Conservation (phyloP, 371 early-diverging fungal species). For the Circinella umbellata region DNA sequence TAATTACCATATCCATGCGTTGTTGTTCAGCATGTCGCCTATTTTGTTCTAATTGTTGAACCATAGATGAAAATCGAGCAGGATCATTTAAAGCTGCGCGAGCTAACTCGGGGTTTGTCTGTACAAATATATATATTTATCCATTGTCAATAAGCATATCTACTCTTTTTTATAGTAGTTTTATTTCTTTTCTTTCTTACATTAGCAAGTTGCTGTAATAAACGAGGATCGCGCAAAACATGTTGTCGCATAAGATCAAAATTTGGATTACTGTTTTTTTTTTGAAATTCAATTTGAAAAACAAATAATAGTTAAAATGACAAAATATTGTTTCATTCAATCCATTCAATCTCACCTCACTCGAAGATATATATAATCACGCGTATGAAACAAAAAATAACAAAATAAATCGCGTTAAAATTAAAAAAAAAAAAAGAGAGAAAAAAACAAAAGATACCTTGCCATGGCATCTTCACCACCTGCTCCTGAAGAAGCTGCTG, state of each 20-base stretch:
- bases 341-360: no score
- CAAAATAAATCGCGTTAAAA: neutral
- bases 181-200: slow-evolving; percentile 32
- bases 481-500: neutral
- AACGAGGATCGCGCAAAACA: slow-evolving; percentile 68
- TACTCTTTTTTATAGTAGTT: neutral
- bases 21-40: slow-evolving; percentile 61
- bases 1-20: slow-evolving; percentile 56
- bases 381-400: neutral
- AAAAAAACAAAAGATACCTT: neutral
- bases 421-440: neutral
- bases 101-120: slow-evolving; percentile 78
- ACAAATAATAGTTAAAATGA: no score
- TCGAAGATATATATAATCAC: no score
- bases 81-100: slow-evolving; percentile 73
- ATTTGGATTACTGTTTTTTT: slow-evolving; percentile 37
- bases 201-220: slow-evolving; percentile 67
- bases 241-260: slow-evolving; percentile 81
- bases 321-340: no score
- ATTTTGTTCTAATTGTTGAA: slow-evolving; percentile 66
- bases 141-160: neutral
- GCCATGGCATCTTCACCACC: neutral
- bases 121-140: neutral
- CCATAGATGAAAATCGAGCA: slow-evolving; percentile 63
- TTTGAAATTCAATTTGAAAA: no score